Evolutionary conservation across 2,329 filamentous ascomycete genomes (phyloP).

Genomic region (Pestalotiopsis fici): DNA sequence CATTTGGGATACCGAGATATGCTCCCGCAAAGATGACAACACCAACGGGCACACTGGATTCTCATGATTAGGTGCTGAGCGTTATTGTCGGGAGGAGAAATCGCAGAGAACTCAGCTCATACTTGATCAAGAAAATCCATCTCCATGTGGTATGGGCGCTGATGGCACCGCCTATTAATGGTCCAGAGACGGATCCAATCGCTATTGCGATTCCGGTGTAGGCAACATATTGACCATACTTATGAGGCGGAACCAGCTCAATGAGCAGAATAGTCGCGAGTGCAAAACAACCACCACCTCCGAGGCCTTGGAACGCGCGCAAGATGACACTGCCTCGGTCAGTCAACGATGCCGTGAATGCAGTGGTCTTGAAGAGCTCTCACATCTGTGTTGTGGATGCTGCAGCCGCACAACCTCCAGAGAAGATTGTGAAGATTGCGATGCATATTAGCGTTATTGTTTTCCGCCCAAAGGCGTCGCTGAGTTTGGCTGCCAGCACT

Average conservation of each 20-base stretch:
- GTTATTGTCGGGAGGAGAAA: too few species aligned
- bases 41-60: conserved; percentile 15
- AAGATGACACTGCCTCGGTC: conserved; percentile 22
- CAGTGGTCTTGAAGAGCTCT: not conserved
- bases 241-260: conserved; percentile 34
- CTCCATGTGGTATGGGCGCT: not conserved
- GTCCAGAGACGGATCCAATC: not conserved
- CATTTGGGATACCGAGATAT: conserved; percentile 1
- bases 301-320: conserved; percentile 43
- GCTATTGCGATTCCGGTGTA: not conserved
- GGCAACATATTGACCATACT: conserved; percentile 27
- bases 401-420: conserved; percentile 12
- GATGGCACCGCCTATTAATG: not conserved
- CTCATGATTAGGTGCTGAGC: too few species aligned
- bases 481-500: conserved; percentile 17
- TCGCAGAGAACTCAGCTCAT: too few species aligned
- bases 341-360: too few species aligned
- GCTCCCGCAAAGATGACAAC: conserved; percentile 6
- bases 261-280: conserved; percentile 38
- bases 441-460: conserved; percentile 41
- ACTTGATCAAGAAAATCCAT: not conserved
- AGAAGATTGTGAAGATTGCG: conserved; percentile 40
- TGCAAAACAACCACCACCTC: conserved; percentile 47
- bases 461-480: conserved; percentile 48
- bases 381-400: conserved; percentile 16